Conservation (phyloP, 768 basidiomycete genomes). For the Leccinellum rugosiceps region DNA sequence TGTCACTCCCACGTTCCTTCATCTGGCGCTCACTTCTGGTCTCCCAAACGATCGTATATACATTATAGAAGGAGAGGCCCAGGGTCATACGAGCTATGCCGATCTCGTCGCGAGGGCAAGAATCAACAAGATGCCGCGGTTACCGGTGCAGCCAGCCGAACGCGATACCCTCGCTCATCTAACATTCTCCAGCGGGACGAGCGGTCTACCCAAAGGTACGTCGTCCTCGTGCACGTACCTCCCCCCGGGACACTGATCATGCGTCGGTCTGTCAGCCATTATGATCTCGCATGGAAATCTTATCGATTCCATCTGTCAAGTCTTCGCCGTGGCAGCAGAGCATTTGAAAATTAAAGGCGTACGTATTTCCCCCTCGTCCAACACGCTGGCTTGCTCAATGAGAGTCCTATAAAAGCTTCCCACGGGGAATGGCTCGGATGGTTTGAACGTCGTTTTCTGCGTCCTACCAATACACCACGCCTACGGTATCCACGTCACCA, state of each 20-base stretch:
- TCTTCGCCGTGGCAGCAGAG: constrained; percentile 27
- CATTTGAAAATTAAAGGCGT: constrained; percentile 38
- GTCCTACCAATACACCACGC: constrained; percentile 69
- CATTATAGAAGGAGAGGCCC: constrained; percentile 41
- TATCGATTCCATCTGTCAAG: constrained; percentile 42
- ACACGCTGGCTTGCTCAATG: not conserved
- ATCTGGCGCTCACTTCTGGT: constrained; percentile 37
- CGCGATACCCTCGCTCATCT: constrained; percentile 64
- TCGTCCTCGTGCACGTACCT: not conserved
- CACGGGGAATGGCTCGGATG: constrained; percentile 39
- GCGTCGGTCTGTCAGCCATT: constrained; percentile 42
- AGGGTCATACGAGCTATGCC: constrained; percentile 42
- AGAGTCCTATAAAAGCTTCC: constrained; percentile 32
- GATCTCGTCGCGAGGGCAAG: constrained; percentile 43
- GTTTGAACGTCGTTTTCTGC: constrained; percentile 47
- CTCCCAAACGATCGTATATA: constrained; percentile 44
- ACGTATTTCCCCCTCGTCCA: constrained; percentile 11
- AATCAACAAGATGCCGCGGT: constrained; percentile 35
- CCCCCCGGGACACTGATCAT: not conserved
- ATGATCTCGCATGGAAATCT: constrained; percentile 72
- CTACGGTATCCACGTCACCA: constrained; percentile 53
- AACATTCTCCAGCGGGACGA: constrained; percentile 76
- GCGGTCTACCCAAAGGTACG: constrained; percentile 69
- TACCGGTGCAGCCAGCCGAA: constrained; percentile 43
- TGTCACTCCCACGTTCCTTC: constrained; percentile 43